Percentiles rank a stretch among this genome's conserved stretches.
phyloP scores from a whole-genome alignment of 176 grass and related monocot species.

The Ampelocalamus luodianensis region DNA sequence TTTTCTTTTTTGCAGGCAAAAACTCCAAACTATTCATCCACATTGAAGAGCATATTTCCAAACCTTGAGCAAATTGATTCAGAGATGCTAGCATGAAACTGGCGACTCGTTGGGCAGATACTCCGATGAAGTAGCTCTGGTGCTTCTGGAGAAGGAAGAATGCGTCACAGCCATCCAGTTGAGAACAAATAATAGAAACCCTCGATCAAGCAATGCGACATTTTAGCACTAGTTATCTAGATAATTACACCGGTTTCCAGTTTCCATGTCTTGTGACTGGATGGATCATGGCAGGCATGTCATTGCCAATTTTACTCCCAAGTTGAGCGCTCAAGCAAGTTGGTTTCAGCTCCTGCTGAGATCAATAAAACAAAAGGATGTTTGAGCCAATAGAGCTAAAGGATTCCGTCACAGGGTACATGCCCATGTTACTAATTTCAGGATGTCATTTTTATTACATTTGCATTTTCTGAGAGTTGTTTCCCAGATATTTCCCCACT shows the following conservation, averaged over 20 bases:
- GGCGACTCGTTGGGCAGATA: neutral
- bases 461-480: neutral
- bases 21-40: conserved; percentile 54
- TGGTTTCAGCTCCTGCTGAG: neutral
- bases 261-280: neutral
- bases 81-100: conserved; percentile 69
- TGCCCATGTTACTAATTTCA: neutral
- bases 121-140: neutral
- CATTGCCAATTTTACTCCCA: conserved; percentile 2
- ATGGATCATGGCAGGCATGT: neutral
- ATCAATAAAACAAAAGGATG: neutral
- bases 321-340: neutral
- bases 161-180: neutral
- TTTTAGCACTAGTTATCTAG: neutral
- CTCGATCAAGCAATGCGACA: neutral
- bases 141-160: neutral
- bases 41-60: conserved; percentile 75
- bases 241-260: neutral
- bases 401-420: neutral
- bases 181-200: conserved; percentile 19
- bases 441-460: neutral
- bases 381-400: neutral
- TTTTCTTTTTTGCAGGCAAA: conserved; percentile 63
- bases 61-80: conserved; percentile 95
- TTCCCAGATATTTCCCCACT: neutral